Evolutionary conservation across 2,329 filamentous ascomycete genomes (phyloP), one percentile per base, ranked within the genome.

Genomic region (Aulographum hederae): DNA sequence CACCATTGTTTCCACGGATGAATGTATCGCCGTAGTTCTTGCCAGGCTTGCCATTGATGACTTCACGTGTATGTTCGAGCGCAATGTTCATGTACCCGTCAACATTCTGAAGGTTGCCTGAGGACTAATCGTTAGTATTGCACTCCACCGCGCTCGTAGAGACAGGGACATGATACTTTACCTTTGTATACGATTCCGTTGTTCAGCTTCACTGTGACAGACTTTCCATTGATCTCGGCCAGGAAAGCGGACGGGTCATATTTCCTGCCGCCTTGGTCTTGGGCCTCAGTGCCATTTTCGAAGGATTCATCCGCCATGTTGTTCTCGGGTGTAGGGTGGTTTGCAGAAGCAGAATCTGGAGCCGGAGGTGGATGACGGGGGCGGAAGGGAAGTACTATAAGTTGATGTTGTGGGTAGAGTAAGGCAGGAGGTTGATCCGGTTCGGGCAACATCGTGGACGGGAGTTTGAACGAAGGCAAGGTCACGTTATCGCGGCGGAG

Each of bases 71-170:
- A 59, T 93, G 89, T 56, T 98, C 89, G 18, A 98, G 69, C 10
- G 89, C 86, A 52, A 98, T 94, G 60, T 98, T 98, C 89, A 98
- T 98, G 60, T 95, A 98, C 32, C 89, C 89, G 54, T 98, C 89
- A 31, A 98, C 86, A 1, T 85, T 93, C 53, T 95, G 85, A 23
- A 95, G 68, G 52, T 94, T 84, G 43, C 89, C 86, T 94, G 39
- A n/a, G n/a, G n/a, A n/a, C n/a, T n/a, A n/a, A n/a, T n/a, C n/a
- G 13, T 5, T 2, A n/a, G n/a, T n/a, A n/a, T 20, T 43, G 29
- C 44, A 35, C 13, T 18, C 13, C 20, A 8, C 5, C 14, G 10
- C 11, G 15, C 10, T 12, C 26, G 15, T 3, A 13, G 3, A 23
- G 21, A 31, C n/a, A n/a, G n/a, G n/a, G n/a, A n/a, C n/a, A n/a